These are phyloP conservation scores for Obelidium mucronatum DNA, from an alignment of 192 early-diverging fungal species.

Conservation along the genomic window DNA sequence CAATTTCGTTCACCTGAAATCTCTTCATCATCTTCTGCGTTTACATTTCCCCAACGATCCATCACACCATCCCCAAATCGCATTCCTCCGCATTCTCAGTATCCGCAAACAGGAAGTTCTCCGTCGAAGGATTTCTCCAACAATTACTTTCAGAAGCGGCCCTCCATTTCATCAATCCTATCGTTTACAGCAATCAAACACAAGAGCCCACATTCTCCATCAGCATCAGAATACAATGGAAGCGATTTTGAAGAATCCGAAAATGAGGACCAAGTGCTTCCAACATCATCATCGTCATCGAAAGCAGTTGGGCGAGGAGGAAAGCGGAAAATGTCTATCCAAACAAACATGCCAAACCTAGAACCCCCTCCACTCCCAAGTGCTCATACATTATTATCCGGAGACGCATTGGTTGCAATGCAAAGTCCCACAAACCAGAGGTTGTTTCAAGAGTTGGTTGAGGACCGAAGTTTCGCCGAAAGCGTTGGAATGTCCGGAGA, in stretches of 20 bases:
- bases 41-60: background rate
- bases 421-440: background rate
- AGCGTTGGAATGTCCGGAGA: background rate
- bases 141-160: slow-evolving; percentile 33
- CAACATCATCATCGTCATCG: background rate
- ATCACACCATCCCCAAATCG: background rate
- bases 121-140: background rate
- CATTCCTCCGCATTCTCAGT: background rate
- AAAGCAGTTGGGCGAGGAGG: background rate
- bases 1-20: too few relatives aligned
- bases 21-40: too few relatives aligned
- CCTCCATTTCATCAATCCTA: slow-evolving; percentile 28
- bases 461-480: too few relatives aligned
- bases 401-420: background rate
- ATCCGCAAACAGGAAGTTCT: background rate
- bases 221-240: background rate
- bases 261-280: background rate
- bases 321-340: slow-evolving; percentile 2
- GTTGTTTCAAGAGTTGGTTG: background rate
- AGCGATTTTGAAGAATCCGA: background rate
- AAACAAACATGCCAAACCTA: background rate
- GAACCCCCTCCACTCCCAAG: background rate
- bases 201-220: background rate
- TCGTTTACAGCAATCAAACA: slow-evolving; percentile 2
- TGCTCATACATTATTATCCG: slow-evolving; percentile 15